Conservation (phyloP, 2,329 filamentous ascomycete genomes). For the Verruconis gallopava region DNA sequence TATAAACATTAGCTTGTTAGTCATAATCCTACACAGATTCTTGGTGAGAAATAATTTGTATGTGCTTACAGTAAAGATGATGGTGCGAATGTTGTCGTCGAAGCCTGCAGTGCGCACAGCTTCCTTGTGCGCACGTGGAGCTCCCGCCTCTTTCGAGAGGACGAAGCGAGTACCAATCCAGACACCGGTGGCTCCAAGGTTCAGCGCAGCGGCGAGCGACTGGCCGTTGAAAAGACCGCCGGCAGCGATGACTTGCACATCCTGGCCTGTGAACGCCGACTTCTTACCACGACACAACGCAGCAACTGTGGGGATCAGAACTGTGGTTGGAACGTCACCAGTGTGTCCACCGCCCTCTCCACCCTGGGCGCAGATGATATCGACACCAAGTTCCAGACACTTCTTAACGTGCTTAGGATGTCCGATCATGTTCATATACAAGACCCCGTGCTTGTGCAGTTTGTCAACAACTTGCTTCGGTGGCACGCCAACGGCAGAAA, state of each 20-base stretch:
- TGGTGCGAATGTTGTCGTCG: constrained; percentile 91
- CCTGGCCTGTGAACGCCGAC: constrained; percentile 73
- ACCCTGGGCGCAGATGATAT: constrained; percentile 97
- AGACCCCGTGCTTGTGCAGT: constrained; percentile 73
- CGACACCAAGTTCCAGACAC: constrained; percentile 74
- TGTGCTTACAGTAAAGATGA: constrained; percentile 91
- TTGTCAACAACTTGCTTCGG: constrained; percentile 79
- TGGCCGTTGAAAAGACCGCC: constrained; percentile 13
- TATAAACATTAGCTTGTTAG: constrained; percentile 14
- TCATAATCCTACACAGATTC: not conserved
- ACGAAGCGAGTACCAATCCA: constrained; percentile 98
- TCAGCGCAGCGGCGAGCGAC: constrained; percentile 76
- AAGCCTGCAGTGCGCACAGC: constrained; percentile 82
- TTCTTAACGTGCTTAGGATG: constrained; percentile 99
- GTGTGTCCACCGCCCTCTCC: constrained; percentile 96
- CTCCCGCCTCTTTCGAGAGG: constrained; percentile 84
- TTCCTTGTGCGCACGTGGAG: constrained; percentile 87
- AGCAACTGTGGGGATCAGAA: constrained; percentile 87
- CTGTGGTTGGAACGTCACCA: constrained; percentile 78
- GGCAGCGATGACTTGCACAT: constrained; percentile 63
- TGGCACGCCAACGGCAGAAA: constrained; percentile 90
- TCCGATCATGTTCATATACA: constrained; percentile 99
- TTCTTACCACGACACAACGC: constrained; percentile 68
- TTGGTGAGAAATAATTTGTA: constrained; percentile 47
- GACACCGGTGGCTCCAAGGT: constrained; percentile 82